phyloP scores from a whole-genome alignment of 2,329 filamentous ascomycete genomes.

The Penicillium sp. region DNA sequence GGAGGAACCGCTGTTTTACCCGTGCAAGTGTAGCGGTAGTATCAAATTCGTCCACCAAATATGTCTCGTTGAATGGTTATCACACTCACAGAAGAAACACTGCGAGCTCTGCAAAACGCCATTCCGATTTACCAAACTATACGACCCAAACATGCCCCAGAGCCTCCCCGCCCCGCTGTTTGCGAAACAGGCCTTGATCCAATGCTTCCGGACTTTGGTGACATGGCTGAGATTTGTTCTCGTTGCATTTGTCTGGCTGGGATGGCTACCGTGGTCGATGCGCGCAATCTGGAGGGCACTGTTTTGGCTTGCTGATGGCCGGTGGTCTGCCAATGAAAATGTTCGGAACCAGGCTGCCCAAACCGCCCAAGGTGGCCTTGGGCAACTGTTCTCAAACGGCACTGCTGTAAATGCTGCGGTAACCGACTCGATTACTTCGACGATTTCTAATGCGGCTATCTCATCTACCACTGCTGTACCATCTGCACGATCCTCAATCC shows the following conservation, averaged over 20 bases:
- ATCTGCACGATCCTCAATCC: conserved; percentile 39
- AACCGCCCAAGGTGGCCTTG: conserved; percentile 18
- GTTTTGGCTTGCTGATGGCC: conserved; percentile 88
- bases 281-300: conserved; percentile 87
- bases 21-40: conserved; percentile 97
- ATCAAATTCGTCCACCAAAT: conserved; percentile 99
- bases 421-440: conserved; percentile 23
- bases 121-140: conserved; percentile 97
- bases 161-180: conserved; percentile 79
- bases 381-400: conserved; percentile 27
- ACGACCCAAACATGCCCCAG: conserved; percentile 88
- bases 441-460: conserved; percentile 24
- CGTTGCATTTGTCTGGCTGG: conserved; percentile 83
- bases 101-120: conserved; percentile 99
- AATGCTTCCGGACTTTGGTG: conserved; percentile 67
- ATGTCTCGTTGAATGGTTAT: conserved; percentile 97
- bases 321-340: conserved; percentile 51
- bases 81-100: conserved; percentile 98
- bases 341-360: conserved; percentile 17
- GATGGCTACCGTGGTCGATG: conserved; percentile 85
- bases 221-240: conserved; percentile 76
- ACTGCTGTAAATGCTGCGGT: conserved; percentile 24
- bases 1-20: conserved; percentile 88
- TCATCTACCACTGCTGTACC: conserved; percentile 28
- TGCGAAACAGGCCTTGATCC: conserved; percentile 70